A percentile compares a stretch with the other conserved stretches of the same genome.
These are phyloP conservation scores for Teratosphaeriaceae sp. DNA, from an alignment of 2,329 filamentous ascomycete species.

Conservation along the genomic window DNA sequence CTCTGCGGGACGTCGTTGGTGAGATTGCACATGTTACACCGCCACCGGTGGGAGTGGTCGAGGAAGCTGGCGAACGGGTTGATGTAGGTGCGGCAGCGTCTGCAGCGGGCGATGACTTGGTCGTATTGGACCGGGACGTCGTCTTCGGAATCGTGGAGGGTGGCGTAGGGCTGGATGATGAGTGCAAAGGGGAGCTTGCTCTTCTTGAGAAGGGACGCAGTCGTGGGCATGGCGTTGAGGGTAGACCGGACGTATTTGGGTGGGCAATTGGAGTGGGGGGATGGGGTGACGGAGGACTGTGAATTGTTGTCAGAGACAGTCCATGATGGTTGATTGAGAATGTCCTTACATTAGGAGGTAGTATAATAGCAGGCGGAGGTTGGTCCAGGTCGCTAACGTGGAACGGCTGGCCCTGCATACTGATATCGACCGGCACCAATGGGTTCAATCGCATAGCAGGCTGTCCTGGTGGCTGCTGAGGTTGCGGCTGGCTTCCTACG, in stretches of 20 bases:
- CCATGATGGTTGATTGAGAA: neutral
- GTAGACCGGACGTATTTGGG: conserved; percentile 94
- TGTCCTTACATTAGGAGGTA: conserved; percentile 79
- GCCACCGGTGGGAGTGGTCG: conserved; percentile 95
- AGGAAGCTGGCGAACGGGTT: conserved; percentile 96
- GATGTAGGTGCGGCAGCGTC: conserved; percentile 94
- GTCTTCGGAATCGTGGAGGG: conserved; percentile 89
- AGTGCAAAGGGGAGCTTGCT: conserved; percentile 92
- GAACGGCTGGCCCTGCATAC: conserved; percentile 73
- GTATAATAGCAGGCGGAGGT: conserved; percentile 81
- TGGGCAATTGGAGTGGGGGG: conserved; percentile 82
- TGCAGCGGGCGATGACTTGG: conserved; percentile 93
- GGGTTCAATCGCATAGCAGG: conserved; percentile 60
- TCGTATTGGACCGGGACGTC: conserved; percentile 87
- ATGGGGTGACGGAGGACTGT: conserved; percentile 83
- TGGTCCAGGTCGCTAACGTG: conserved; percentile 88
- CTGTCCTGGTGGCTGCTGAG: conserved; percentile 33
- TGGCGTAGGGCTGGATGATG: conserved; percentile 90
- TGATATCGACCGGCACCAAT: conserved; percentile 82
- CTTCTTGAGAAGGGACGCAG: conserved; percentile 89
- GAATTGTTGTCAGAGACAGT: conserved; percentile 7
- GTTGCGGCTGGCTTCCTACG: conserved; percentile 47
- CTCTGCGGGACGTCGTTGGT: conserved; percentile 99
- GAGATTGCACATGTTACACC: conserved; percentile 99
- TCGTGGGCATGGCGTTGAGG: conserved; percentile 87